Evolutionary conservation across 352 stramenopile species (phyloP), one percentile per base, ranked within the genome.

Genomic region (Phytophthora palmivora): DNA sequence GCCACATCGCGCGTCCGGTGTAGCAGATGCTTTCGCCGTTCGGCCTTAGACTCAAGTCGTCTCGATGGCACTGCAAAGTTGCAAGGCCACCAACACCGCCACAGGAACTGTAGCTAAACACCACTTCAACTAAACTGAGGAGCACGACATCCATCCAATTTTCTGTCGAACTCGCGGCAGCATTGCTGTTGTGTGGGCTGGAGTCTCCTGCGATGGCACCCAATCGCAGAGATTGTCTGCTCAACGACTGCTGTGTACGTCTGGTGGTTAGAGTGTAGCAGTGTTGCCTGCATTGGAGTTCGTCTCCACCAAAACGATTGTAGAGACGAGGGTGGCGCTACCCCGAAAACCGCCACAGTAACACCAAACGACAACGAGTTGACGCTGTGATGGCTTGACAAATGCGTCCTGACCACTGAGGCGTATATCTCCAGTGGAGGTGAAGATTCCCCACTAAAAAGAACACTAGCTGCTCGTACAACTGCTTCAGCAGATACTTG

Each of bases 401-500:
- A 22, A 43, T 32, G 1, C 11, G 28, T 39, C 21, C 41, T 33
- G 42, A 21, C 6, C 21, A 3, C 15, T 41, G 26, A 46, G 30
- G 53, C 43, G 10, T 11, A 2, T 14, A 22, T 56, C 50, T 50
- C n/a, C n/a, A n/a, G n/a, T n/a, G n/a, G n/a, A n/a, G n/a, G n/a
- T n/a, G n/a, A n/a, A n/a, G n/a, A n/a, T n/a, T n/a, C n/a, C n/a
- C 50, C 58, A 67, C 43, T 42, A 6, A 66, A 66, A 55, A 66
- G 38, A 16, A 24, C 30, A 38, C 21, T 26, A 45, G 5, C 15
- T 26, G 11, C 28, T 3, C 32, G 39, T 47, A n/a, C n/a, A n/a
- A n/a, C n/a, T n/a, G n/a, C n/a, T n/a, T n/a, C n/a, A 12, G 30
- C 30, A 34, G 2, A 2, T 34, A 34, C 30, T 34, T 14, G 30